Evolutionary conservation across 306 rosid species (phyloP), one percentile per base, ranked within the genome.

Genomic region (Quercus aquifolioides): DNA sequence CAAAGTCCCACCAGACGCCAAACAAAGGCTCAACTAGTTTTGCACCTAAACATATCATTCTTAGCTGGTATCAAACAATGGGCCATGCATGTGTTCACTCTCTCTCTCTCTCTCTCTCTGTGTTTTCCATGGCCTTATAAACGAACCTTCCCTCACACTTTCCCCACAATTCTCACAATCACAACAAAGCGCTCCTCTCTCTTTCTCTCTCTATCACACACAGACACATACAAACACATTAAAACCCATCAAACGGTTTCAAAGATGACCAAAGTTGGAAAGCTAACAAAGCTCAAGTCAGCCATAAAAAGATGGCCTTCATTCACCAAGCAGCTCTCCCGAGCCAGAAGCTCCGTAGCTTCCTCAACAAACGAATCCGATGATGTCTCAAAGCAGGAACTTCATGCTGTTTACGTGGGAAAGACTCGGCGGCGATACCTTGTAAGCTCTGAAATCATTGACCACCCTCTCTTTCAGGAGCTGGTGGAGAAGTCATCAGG

Each of bases 281-380:
- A 87, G 83, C 89, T 94, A 26, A 92, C 92, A 2, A 94, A 94
- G 88, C 92, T 94, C 54, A 94, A 89, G 84, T 91, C 97, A 23
- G 97, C 92, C 10, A 92, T 94, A 25, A 94, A 87, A 54, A 84
- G 94, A 60, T 90, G 89, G 92, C 97, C 95, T 5, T 90, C 99
- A 19, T 62, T 94, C 70, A 82, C 92, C 81, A 92, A 91, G 76
- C 88, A 91, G 76, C 88, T 91, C 69, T 23, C 84, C 76, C 91
- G 97, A 81, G 73, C 74, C 84, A 28, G 41, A 60, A 87, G 90
- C 87, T 52, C 81, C 5, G 46, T 84, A 20, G 75, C 89, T 35
- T 58, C 86, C 54, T 49, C 54, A 12, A 23, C 81, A 2, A 35
- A 77, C 69, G 65, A 74, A 25, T 74, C 71, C 38, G 46, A 75